A percentile compares a stretch with the other conserved stretches of the same genome.
Conservation (phyloP, 805 yeast genomes). For the Scheffersomyces spartinae region DNA sequence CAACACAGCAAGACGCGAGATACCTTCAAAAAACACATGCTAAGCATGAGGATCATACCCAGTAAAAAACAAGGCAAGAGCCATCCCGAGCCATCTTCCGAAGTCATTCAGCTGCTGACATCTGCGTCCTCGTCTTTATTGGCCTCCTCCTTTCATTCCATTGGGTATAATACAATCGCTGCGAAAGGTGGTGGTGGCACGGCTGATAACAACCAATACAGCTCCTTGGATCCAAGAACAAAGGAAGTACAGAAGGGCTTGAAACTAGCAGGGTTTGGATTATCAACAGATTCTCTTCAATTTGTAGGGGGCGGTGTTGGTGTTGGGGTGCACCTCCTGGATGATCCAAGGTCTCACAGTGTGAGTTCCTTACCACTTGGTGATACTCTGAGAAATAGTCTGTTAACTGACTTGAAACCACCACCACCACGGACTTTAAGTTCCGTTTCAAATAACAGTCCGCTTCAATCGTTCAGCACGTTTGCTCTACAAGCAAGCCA, state of each 20-base stretch:
- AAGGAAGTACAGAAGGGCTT: slow-evolving; percentile 9
- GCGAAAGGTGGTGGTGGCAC: slow-evolving; percentile 1
- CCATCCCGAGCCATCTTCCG: no score
- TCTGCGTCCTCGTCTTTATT: background rate
- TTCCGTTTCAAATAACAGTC: background rate
- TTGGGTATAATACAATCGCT: no score
- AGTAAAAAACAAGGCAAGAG: no score
- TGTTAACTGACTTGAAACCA: slow-evolving; percentile 12
- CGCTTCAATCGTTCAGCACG: slow-evolving; percentile 20
- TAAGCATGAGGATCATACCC: no score
- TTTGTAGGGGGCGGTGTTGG: no score
- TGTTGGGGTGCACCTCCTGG: no score
- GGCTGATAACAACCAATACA: slow-evolving; percentile 3
- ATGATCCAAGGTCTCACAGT: no score
- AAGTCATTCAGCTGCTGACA: no score
- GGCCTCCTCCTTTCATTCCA: background rate
- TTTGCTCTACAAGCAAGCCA: slow-evolving; percentile 20
- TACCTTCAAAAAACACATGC: background rate
- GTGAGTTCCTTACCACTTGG: no score
- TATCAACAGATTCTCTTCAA: no score
- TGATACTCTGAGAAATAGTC: no score
- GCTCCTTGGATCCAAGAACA: slow-evolving; percentile 8
- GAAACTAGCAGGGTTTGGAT: slow-evolving; percentile 16
- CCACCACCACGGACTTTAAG: slow-evolving; percentile 8
- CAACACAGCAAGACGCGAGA: no score